These are phyloP conservation scores for Calonectria multiphialidica DNA, from an alignment of 2,329 filamentous ascomycete genomes.

Conservation along the genomic window DNA sequence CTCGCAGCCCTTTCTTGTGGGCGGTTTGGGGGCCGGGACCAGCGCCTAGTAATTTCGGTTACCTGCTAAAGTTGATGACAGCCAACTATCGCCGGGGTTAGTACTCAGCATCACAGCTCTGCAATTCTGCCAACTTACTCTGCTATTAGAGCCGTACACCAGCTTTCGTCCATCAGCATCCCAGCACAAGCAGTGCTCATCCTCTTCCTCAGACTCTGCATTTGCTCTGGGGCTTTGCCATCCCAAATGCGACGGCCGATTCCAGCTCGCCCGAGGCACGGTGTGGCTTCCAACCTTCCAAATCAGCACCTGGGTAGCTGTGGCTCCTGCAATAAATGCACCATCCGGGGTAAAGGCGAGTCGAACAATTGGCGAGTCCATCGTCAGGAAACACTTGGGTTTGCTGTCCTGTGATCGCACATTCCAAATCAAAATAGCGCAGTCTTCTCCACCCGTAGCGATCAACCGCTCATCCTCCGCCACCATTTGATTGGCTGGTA, in stretches of 20 bases:
- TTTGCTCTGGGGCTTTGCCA: conserved; percentile 70
- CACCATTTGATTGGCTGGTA: conserved; percentile 50
- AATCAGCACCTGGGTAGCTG: conserved; percentile 69
- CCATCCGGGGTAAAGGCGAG: conserved; percentile 74
- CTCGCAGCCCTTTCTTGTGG: neutral
- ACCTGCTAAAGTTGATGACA: conserved; percentile 64
- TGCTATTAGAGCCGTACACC: conserved; percentile 73
- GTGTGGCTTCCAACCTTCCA: conserved; percentile 73
- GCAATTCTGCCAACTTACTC: conserved; percentile 60
- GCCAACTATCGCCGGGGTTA: conserved; percentile 54
- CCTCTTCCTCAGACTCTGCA: conserved; percentile 68
- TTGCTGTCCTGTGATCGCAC: conserved; percentile 66
- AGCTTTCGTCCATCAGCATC: conserved; percentile 72
- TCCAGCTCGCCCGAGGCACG: conserved; percentile 72
- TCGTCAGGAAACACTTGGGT: conserved; percentile 70
- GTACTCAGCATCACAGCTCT: neutral
- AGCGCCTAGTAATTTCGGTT: conserved; percentile 14
- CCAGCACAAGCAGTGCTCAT: conserved; percentile 73
- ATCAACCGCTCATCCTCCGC: conserved; percentile 66
- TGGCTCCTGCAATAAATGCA: conserved; percentile 72
- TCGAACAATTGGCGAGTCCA: conserved; percentile 68
- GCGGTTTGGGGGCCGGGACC: neutral
- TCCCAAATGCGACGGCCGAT: conserved; percentile 64
- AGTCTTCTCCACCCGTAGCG: conserved; percentile 73
- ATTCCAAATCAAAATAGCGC: conserved; percentile 73